phyloP scores from a whole-genome alignment of 1,284 basidiomycete species.

The Schizophyllum amplum region DNA sequence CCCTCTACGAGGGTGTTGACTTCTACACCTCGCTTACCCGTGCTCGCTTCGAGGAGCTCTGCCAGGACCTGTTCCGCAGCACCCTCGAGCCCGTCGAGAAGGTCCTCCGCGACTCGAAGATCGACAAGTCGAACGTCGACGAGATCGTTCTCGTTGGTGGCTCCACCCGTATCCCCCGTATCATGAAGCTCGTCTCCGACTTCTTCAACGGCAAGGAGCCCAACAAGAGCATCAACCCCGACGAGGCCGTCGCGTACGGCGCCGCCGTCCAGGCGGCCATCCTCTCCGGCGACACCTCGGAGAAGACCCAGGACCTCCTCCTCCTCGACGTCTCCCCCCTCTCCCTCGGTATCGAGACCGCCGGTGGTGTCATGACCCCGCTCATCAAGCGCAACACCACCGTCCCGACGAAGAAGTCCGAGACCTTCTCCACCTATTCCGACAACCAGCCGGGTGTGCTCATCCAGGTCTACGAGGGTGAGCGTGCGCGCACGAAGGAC shows the following conservation, averaged over 20 bases:
- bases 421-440: slow-evolving; percentile 98
- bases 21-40: slow-evolving; percentile 98
- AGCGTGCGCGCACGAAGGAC: slow-evolving; percentile 98
- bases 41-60: slow-evolving; percentile 98
- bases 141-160: slow-evolving; percentile 98
- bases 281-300: slow-evolving; percentile 94
- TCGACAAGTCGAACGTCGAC: slow-evolving; percentile 92
- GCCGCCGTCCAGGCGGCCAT: slow-evolving; percentile 99
- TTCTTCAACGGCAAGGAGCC: slow-evolving; percentile 98
- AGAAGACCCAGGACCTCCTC: slow-evolving; percentile 96
- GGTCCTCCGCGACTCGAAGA: slow-evolving; percentile 96
- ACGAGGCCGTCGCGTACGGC: slow-evolving; percentile 99
- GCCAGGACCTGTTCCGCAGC: slow-evolving; percentile 94
- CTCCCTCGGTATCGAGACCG: slow-evolving; percentile 97
- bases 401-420: slow-evolving; percentile 98
- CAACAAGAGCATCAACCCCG: slow-evolving; percentile 98
- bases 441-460: slow-evolving; percentile 99
- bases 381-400: slow-evolving; percentile 99
- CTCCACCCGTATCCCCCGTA: slow-evolving; percentile 97
- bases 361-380: slow-evolving; percentile 97
- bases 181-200: slow-evolving; percentile 96
- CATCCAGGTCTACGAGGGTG: slow-evolving; percentile 99
- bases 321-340: slow-evolving; percentile 96
- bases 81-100: slow-evolving; percentile 98
- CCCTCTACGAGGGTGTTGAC: slow-evolving; percentile 95